Base-by-base conservation (phyloP, 2,329 filamentous ascomycete species). In the Botrytis tulipae region DNA sequence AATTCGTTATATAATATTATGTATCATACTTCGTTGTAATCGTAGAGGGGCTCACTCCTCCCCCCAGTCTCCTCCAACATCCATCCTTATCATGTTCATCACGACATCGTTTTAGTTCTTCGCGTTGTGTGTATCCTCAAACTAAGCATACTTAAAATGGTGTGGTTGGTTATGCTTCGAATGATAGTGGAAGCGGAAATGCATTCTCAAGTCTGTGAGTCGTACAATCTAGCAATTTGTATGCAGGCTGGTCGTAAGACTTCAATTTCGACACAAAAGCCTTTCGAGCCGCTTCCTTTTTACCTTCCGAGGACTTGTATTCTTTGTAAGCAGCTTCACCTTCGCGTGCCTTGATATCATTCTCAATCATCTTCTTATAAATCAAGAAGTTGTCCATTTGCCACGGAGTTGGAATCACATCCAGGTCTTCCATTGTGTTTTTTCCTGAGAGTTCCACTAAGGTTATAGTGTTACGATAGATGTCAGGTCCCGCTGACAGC, bases 361-460 rank as follows among this genome's bases (percentile, higher is more conserved):
- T 78, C 82, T 82, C 69, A 84, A 83, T 18, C 81, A 83, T 78
- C 75, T 84, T 84, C 76, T 86, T 82, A 78, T 85, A 89, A 14
- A 87, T 77, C 2, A 81, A 74, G 87, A 86, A 90, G 73, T 90
- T 87, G 74, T 90, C 88, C 9, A 87, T 76, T 78, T 89, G 86
- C 3, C 87, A 87, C 3, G 87, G 87, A 18, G 79, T 82, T 0
- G 88, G 88, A 20, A 87, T 82, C n/a, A 76, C 73, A n/a, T 79
- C 59, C n/a, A 73, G 40, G 44, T 84, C 81, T 12, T 84, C 79
- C 74, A 88, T 80, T 3, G 84, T 76, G 2, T 73, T 81, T 76
- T 88, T 86, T 18, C 80, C 82, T 0, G 79, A 67, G 12, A 83
- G 81, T 35, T 85, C 83, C 75, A 87, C 83, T 3, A 90, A 81